Evolutionary conservation across 805 yeast genomes (phyloP).

Genomic region (Ogataea minuta): DNA sequence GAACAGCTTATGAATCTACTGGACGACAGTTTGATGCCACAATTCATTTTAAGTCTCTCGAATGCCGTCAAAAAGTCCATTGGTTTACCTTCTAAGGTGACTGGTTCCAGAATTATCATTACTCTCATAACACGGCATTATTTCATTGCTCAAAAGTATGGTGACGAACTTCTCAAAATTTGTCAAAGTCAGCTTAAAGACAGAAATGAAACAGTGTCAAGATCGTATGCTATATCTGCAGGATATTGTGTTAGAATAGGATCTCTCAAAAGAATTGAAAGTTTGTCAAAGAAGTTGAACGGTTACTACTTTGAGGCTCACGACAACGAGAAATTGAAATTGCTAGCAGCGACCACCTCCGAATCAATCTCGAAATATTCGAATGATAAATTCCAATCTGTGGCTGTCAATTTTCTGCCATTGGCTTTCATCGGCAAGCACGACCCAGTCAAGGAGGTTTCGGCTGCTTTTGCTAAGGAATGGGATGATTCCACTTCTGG

Average conservation of each 20-base stretch:
- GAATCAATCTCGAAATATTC: slow-evolving; percentile 69
- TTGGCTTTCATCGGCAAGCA: slow-evolving; percentile 75
- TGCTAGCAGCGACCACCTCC: slow-evolving; percentile 58
- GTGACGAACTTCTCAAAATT: slow-evolving; percentile 60
- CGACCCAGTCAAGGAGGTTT: slow-evolving; percentile 50
- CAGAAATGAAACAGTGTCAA: slow-evolving; percentile 66
- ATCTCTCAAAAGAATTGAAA: slow-evolving; percentile 47
- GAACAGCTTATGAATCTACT: slow-evolving; percentile 64
- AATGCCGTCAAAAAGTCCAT: slow-evolving; percentile 64
- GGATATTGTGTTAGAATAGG: slow-evolving; percentile 76
- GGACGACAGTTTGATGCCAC: slow-evolving; percentile 49
- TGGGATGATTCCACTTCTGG: slow-evolving; percentile 84
- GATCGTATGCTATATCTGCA: slow-evolving; percentile 74
- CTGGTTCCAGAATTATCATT: slow-evolving; percentile 73
- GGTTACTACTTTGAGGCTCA: slow-evolving; percentile 58
- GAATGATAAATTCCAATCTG: slow-evolving; percentile 59
- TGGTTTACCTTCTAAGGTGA: slow-evolving; percentile 89
- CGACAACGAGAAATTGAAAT: slow-evolving; percentile 39
- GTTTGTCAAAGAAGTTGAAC: slow-evolving; percentile 50
- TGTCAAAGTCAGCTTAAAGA: slow-evolving; percentile 62
- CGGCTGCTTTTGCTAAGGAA: slow-evolving; percentile 51
- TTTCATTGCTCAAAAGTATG: slow-evolving; percentile 45
- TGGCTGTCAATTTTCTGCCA: slow-evolving; percentile 69
- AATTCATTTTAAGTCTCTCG: slow-evolving; percentile 49
- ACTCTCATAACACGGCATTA: slow-evolving; percentile 57